Base-by-base conservation (phyloP, 106 monocot genomes). In the Platanthera guangdongensis region DNA sequence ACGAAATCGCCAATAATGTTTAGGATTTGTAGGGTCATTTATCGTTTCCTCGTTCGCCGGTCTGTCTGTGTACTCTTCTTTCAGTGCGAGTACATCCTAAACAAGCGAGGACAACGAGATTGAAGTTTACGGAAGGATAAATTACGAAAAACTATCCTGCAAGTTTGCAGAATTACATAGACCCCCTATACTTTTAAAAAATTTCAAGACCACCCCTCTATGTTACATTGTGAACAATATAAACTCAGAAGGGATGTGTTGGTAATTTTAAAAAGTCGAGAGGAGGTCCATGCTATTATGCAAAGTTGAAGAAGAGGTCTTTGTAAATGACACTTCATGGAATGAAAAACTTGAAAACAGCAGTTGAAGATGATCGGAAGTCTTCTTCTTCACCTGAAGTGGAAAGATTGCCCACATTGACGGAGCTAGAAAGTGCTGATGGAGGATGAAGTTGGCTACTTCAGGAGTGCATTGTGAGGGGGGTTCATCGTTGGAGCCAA, bases 381-480 rank as follows among this genome's bases (percentile, higher is more conserved):
- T 54, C 60, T 63, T 52, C 3, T 50, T 10, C 1, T 47, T 70
- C 82, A 95, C 95, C 95, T 95, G 95, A 69, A 95, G 88, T 10
- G 92, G 92, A 50, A 92, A 92, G 54, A 95, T 92, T 51, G 92
- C 90, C 95, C 92, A 95, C 88, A 95, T 95, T 51, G 95, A 92
- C 73, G 95, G 92, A 77, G 95, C 80, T 63, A 84, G 77, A 15
- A 95, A 82, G 54, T 95, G 95, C 72, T 95, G 92, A 55, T 92
- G 88, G 67, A 92, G 83, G 76, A 95, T 84, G 74, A 95, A 95
- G 47, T 83, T 57, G 52, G 87, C 86, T 9, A 95, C 52, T 62
- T 92, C 88, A 62, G 95, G 88, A 45, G 76, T 81, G 81, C 95
- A 95, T 8, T 16, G 75, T 72, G 88, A 64, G 57, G 92, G 90